phyloP scores from a whole-genome alignment of 2,329 filamentous ascomycete species.

The Exophiala oligosperma region DNA sequence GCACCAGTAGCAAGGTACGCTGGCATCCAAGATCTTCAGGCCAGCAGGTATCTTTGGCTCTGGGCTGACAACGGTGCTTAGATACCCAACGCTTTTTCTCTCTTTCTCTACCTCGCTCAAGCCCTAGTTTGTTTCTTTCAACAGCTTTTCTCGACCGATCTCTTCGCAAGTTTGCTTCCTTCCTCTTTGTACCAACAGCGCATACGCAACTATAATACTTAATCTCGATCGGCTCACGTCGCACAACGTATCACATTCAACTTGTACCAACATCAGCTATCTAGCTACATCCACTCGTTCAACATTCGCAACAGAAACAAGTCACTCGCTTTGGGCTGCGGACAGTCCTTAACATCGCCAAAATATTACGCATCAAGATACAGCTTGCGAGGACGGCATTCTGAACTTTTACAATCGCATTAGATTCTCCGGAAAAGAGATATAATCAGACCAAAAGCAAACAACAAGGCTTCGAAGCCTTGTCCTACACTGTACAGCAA shows the following conservation, averaged over 20 bases:
- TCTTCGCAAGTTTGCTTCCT: slow-evolving; percentile 9
- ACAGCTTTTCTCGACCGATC: slow-evolving; percentile 12
- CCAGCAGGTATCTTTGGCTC: slow-evolving; percentile 9
- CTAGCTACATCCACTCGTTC: slow-evolving; percentile 4
- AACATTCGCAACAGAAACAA: background rate
- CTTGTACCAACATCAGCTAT: slow-evolving; percentile 23
- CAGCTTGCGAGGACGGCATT: background rate
- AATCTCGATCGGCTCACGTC: slow-evolving; percentile 16
- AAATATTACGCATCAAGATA: background rate
- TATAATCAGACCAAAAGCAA: background rate
- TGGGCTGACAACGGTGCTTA: slow-evolving; percentile 20
- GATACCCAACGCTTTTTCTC: slow-evolving; percentile 17
- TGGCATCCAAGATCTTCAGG: slow-evolving; percentile 7
- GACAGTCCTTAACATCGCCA: background rate
- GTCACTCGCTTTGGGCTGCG: slow-evolving; percentile 12
- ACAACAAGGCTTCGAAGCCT: slow-evolving; percentile 11
- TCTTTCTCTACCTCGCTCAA: background rate
- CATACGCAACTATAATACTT: slow-evolving; percentile 12
- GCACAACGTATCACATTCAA: slow-evolving; percentile 2
- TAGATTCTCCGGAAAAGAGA: slow-evolving; percentile 10
- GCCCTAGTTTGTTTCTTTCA: slow-evolving; percentile 1
- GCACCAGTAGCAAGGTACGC: slow-evolving; percentile 16
- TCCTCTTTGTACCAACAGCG: slow-evolving; percentile 25
- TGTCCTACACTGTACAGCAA: background rate
- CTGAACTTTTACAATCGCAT: background rate